Percentiles rank a stretch among this genome's conserved stretches.
These are phyloP conservation scores for Penicillium sp. DNA, from an alignment of 2,329 filamentous ascomycete genomes.

Conservation along the genomic window DNA sequence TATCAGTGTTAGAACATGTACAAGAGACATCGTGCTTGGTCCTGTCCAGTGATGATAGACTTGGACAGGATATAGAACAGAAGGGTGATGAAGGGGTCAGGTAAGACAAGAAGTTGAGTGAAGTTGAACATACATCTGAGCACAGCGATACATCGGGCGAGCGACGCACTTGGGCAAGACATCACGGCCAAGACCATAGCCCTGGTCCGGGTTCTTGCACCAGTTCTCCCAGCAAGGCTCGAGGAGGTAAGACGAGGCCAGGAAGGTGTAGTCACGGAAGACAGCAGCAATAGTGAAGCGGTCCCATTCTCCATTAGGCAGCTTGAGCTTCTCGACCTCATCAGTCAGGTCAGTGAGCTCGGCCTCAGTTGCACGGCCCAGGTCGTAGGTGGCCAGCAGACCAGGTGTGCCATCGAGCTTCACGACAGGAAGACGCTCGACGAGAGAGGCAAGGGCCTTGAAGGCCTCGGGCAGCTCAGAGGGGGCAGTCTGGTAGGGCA, in stretches of 20 bases:
- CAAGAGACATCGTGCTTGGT: neutral
- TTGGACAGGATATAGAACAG: neutral
- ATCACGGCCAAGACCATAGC: conserved; percentile 76
- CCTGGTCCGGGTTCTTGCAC: conserved; percentile 59
- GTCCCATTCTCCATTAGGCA: conserved; percentile 59
- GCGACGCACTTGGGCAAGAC: conserved; percentile 73
- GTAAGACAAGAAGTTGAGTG: neutral
- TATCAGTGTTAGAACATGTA: conserved; percentile 6
- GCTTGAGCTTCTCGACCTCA: conserved; percentile 67
- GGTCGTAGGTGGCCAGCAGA: conserved; percentile 70
- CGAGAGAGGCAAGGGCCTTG: conserved; percentile 68
- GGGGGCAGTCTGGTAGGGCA: conserved; percentile 45
- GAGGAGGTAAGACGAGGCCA: conserved; percentile 84
- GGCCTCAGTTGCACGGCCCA: conserved; percentile 74
- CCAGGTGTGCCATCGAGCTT: conserved; percentile 73
- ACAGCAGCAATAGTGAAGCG: conserved; percentile 80
- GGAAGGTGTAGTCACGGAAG: conserved; percentile 89
- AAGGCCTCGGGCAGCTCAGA: conserved; percentile 71
- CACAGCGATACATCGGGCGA: conserved; percentile 79
- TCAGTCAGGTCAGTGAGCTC: conserved; percentile 76
- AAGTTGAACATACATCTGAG: conserved; percentile 71
- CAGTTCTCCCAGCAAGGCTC: conserved; percentile 85
- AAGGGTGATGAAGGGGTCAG: neutral
- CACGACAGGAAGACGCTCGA: conserved; percentile 77
- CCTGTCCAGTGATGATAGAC: neutral